Conservation (phyloP, 495 filamentous ascomycete genomes). For the Cryomyces antarcticus region DNA sequence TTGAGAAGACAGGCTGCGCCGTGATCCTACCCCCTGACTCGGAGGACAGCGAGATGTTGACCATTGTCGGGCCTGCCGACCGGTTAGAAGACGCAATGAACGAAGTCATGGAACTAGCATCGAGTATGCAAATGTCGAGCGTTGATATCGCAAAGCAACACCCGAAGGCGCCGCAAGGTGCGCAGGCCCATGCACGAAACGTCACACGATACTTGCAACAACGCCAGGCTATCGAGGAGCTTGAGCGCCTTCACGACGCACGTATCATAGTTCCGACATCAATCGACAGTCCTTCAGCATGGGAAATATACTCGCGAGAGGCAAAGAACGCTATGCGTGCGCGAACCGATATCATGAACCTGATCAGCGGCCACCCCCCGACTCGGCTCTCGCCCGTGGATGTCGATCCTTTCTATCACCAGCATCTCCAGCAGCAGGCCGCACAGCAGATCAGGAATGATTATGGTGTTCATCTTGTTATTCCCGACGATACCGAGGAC, state of each 20-base stretch:
- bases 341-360: constrained; percentile 57
- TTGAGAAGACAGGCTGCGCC: constrained; percentile 75
- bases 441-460: constrained; percentile 43
- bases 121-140: constrained; percentile 56
- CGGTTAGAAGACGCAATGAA: constrained; percentile 52
- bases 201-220: constrained; percentile 67
- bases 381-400: constrained; percentile 44
- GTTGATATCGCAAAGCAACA: constrained; percentile 64
- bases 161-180: constrained; percentile 45
- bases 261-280: constrained; percentile 57
- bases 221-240: constrained; percentile 49
- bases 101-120: constrained; percentile 62
- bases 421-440: constrained; percentile 45
- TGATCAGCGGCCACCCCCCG: constrained; percentile 65
- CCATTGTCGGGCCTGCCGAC: constrained; percentile 60
- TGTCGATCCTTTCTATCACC: constrained; percentile 76
- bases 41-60: constrained; percentile 60
- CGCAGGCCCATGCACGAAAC: constrained; percentile 59
- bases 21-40: constrained; percentile 55
- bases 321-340: constrained; percentile 67
- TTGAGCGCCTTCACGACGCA: constrained; percentile 59
- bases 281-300: constrained; percentile 41
- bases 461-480: constrained; percentile 58
- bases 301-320: constrained; percentile 71
- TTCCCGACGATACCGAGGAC: constrained; percentile 41